Evolutionary conservation across 176 grass and related monocot species (phyloP).

Genomic region (Bothriochloa decipiens): DNA sequence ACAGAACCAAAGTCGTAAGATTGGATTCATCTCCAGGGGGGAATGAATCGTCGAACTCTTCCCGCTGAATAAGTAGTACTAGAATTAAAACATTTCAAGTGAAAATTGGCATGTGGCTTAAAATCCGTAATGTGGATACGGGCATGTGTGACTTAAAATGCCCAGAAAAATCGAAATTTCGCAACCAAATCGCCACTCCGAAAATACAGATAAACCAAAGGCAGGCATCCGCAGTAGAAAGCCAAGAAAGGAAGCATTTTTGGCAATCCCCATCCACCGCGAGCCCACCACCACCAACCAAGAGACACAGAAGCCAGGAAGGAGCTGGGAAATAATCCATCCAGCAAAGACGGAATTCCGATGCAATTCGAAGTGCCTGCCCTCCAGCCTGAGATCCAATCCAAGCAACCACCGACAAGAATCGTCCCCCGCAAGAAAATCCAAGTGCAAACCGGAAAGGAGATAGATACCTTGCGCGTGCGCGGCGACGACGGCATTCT

Average conservation of each 20-base stretch:
- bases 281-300: neutral
- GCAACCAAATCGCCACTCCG: neutral
- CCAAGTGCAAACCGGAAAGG: neutral
- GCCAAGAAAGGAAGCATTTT: neutral
- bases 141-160: neutral
- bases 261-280: too few relatives aligned
- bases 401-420: slow-evolving; percentile 6
- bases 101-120: neutral
- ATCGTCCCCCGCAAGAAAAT: neutral
- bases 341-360: neutral
- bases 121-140: neutral
- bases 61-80: neutral
- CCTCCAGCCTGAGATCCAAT: slow-evolving; percentile 36
- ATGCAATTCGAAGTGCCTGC: neutral
- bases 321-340: neutral
- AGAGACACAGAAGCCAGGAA: slow-evolving; percentile 23
- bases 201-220: slow-evolving; percentile 23
- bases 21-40: neutral
- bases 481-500: slow-evolving; percentile 97
- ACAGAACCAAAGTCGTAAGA: neutral
- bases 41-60: neutral
- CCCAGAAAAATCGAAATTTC: neutral
- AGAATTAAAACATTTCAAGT: neutral
- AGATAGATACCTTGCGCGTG: slow-evolving; percentile 73
- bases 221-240: slow-evolving; percentile 6